phyloP scores from a whole-genome alignment of 805 yeast genomes.

The Saturnispora quitensis region DNA sequence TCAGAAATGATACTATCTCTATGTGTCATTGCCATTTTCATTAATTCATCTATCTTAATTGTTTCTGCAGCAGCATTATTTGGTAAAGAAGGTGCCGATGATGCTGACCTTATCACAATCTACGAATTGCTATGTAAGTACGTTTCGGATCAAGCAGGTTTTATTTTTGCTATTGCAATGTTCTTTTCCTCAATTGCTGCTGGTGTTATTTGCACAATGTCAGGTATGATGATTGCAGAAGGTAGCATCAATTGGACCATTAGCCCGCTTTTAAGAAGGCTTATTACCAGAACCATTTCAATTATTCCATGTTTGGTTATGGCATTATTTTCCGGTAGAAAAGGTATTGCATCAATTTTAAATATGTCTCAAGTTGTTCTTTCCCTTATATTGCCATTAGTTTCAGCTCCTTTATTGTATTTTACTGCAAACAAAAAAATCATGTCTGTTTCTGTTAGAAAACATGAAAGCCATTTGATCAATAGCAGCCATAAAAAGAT shows the following conservation, averaged over 20 bases:
- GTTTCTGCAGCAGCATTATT: conserved; percentile 75
- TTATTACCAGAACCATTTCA: conserved; percentile 69
- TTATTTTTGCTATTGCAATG: conserved; percentile 76
- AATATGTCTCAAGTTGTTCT: conserved; percentile 83
- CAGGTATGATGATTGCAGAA: conserved; percentile 88
- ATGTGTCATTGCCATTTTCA: conserved; percentile 75
- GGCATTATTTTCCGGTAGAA: conserved; percentile 60
- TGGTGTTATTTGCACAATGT: conserved; percentile 86
- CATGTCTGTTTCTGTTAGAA: conserved; percentile 46
- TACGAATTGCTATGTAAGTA: conserved; percentile 50
- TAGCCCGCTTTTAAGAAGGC: conserved; percentile 71
- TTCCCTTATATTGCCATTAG: conserved; percentile 73
- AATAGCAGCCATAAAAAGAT: background rate
- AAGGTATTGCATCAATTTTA: conserved; percentile 62
- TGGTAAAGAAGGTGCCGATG: conserved; percentile 58
- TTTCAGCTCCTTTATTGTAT: conserved; percentile 77
- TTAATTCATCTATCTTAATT: conserved; percentile 73
- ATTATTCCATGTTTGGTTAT: conserved; percentile 74
- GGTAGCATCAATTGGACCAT: conserved; percentile 81
- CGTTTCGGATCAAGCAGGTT: conserved; percentile 72
- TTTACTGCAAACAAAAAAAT: conserved; percentile 63
- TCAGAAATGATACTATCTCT: conserved; percentile 63
- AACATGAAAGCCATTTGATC: conserved; percentile 2
- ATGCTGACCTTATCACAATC: conserved; percentile 77
- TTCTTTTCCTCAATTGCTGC: conserved; percentile 84